phyloP scores from a whole-genome alignment of 192 early-diverging fungal species.

The Chytriomyces sp. region DNA sequence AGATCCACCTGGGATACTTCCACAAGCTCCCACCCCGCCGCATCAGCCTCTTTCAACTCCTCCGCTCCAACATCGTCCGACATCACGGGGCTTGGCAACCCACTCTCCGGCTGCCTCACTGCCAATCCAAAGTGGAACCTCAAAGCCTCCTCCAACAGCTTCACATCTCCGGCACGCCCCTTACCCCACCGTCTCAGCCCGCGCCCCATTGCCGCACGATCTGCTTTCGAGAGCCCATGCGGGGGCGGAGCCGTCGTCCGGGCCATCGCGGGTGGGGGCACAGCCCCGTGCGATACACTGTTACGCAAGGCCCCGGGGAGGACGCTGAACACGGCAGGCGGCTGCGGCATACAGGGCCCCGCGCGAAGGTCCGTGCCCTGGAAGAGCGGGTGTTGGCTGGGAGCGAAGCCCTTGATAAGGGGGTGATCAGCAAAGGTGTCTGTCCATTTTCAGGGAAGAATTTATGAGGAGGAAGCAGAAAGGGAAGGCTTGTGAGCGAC shows the following conservation, averaged over 20 bases:
- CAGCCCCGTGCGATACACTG: background rate
- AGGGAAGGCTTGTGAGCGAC: background rate
- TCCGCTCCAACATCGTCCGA: background rate
- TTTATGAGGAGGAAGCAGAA: background rate
- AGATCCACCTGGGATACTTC: background rate
- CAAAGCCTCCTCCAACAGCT: background rate
- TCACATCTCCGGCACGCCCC: background rate
- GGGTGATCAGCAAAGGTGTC: conserved; percentile 13
- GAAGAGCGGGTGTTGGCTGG: background rate
- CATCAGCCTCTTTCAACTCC: too few species aligned
- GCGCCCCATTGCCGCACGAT: background rate
- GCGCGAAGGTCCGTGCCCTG: background rate
- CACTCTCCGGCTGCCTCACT: background rate
- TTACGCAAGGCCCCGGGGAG: background rate
- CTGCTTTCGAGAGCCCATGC: conserved; percentile 3
- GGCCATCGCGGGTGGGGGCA: background rate
- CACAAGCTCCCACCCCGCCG: background rate
- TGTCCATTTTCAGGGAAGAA: background rate
- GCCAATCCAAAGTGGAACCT: background rate
- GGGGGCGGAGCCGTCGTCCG: background rate
- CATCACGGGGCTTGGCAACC: background rate
- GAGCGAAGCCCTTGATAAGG: background rate
- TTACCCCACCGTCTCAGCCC: background rate
- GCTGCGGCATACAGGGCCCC: background rate
- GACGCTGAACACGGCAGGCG: background rate